A percentile compares a stretch with the other conserved stretches of the same genome.
Evolutionary conservation across 202 grass and related monocot species (phyloP).

Genomic region (Miscanthus sacchariflorus): DNA sequence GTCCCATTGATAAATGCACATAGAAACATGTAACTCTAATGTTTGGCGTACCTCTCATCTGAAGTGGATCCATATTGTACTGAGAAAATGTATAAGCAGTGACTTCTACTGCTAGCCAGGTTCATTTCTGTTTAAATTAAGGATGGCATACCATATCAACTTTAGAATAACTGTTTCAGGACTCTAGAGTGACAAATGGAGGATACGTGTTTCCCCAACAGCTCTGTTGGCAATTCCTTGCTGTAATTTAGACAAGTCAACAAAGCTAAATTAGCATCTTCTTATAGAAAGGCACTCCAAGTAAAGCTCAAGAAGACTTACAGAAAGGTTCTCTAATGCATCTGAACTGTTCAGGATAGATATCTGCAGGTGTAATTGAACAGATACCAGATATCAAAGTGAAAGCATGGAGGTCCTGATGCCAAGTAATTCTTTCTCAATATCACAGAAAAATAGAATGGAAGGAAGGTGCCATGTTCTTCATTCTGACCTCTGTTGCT

Average conservation of each 20-base stretch:
- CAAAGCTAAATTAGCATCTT: conserved; percentile 35
- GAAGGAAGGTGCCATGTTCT: neutral
- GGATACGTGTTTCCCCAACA: conserved; percentile 91
- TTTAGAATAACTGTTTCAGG: conserved; percentile 45
- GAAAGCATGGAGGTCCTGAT: conserved; percentile 6
- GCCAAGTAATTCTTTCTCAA: conserved; percentile 17
- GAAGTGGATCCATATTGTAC: conserved; percentile 66
- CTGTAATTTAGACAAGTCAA: conserved; percentile 58
- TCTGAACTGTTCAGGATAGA: conserved; percentile 62
- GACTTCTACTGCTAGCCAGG: conserved; percentile 91
- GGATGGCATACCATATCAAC: conserved; percentile 33
- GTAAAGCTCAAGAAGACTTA: conserved; percentile 59
- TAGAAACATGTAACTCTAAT: conserved; percentile 12
- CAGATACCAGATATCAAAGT: conserved; percentile 28
- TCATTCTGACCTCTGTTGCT: conserved; percentile 74
- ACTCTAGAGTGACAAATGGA: conserved; percentile 22
- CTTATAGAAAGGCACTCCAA: conserved; percentile 34
- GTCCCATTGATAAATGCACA: neutral
- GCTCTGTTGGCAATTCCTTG: conserved; percentile 92
- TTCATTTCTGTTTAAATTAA: conserved; percentile 82
- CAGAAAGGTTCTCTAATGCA: conserved; percentile 69
- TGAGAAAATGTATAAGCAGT: conserved; percentile 86
- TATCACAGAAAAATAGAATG: conserved; percentile 18
- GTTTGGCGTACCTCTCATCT: conserved; percentile 65
- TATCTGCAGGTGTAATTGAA: conserved; percentile 55